Percentiles rank a stretch among this genome's conserved stretches.
These are phyloP conservation scores for Papilionanthe hybrid DNA, from an alignment of 116 monocot genomes.

Conservation along the genomic window DNA sequence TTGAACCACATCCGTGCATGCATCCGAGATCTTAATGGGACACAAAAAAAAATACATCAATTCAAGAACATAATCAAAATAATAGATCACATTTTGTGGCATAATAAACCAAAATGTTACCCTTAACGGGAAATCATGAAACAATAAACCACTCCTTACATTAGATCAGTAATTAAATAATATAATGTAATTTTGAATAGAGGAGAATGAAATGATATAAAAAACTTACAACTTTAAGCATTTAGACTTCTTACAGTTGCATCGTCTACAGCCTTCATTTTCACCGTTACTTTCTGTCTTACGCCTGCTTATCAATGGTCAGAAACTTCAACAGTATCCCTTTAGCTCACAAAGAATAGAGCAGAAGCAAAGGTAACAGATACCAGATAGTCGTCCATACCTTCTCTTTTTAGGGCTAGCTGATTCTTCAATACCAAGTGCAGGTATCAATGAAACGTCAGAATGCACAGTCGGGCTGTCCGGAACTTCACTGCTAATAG, in stretches of 20 bases:
- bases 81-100: too few relatives aligned
- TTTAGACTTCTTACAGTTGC: slow-evolving; percentile 96
- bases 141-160: not conserved
- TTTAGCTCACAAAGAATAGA: not conserved
- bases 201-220: slow-evolving; percentile 7
- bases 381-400: slow-evolving; percentile 18
- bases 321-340: not conserved
- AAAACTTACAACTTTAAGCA: slow-evolving; percentile 90
- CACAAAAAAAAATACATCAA: too few relatives aligned
- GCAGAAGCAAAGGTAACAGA: not conserved
- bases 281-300: slow-evolving; percentile 61
- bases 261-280: slow-evolving; percentile 69
- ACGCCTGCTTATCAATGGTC: slow-evolving; percentile 34
- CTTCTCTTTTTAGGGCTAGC: slow-evolving; percentile 72
- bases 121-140: not conserved
- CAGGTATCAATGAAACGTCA: slow-evolving; percentile 23
- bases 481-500: slow-evolving; percentile 18
- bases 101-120: too few relatives aligned
- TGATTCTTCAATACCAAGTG: slow-evolving; percentile 20
- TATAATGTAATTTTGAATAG: not conserved
- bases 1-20: too few relatives aligned
- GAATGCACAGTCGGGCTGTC: slow-evolving; percentile 22
- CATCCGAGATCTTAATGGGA: too few relatives aligned
- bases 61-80: too few relatives aligned
- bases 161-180: not conserved